Conservation (phyloP, 441 rosid species). For the Melastoma candidum region DNA sequence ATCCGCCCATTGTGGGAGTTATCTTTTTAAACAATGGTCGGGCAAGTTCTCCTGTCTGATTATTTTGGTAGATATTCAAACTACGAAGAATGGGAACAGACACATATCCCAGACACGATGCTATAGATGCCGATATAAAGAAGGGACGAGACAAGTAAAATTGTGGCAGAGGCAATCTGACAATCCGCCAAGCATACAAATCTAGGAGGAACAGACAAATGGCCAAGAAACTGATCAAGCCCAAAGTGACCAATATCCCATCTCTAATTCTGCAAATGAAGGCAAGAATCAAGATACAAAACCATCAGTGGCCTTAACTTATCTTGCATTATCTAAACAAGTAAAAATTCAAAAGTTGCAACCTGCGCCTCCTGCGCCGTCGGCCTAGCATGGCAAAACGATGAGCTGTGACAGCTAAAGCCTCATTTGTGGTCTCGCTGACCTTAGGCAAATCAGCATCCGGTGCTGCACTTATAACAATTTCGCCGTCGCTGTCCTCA, state of each 20-base stretch:
- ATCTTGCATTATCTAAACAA: not conserved
- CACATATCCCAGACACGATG: slow-evolving; percentile 56
- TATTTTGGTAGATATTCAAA: slow-evolving; percentile 37
- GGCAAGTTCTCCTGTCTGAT: slow-evolving; percentile 32
- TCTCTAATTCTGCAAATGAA: slow-evolving; percentile 49
- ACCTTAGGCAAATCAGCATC: slow-evolving; percentile 48
- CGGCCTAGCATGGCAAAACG: slow-evolving; percentile 54
- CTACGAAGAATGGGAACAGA: slow-evolving; percentile 57
- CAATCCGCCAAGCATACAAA: slow-evolving; percentile 89
- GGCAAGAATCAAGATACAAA: not conserved
- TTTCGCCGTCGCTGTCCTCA: slow-evolving; percentile 75
- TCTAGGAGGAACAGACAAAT: slow-evolving; percentile 51
- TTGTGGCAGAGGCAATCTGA: slow-evolving; percentile 70
- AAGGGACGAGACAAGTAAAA: slow-evolving; percentile 69
- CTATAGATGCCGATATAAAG: slow-evolving; percentile 46
- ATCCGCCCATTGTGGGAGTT: slow-evolving; percentile 86
- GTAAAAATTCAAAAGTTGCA: slow-evolving; percentile 5
- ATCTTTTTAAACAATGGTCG: slow-evolving; percentile 36
- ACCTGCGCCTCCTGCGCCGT: slow-evolving; percentile 55
- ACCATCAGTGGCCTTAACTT: slow-evolving; percentile 7
- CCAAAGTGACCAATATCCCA: slow-evolving; percentile 52
- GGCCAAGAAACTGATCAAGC: slow-evolving; percentile 48
- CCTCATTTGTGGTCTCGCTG: slow-evolving; percentile 37
- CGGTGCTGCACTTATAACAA: slow-evolving; percentile 34
- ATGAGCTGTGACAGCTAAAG: slow-evolving; percentile 45